Base-by-base conservation (phyloP, 1,139 yeast species). In the Trichomonascaceae sp. region DNA sequence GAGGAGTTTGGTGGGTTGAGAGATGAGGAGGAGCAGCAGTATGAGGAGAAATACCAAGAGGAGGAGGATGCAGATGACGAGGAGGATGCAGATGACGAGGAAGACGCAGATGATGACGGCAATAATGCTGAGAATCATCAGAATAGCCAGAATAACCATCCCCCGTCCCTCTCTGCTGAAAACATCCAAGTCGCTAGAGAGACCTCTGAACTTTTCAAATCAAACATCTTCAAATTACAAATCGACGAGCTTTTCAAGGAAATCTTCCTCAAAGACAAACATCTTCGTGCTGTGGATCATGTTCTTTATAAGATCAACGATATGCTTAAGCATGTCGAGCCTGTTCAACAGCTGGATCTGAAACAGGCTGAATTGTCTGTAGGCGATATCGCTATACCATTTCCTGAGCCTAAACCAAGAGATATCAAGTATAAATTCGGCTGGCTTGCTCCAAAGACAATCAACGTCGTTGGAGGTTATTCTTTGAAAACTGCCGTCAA, bases 151-250 rank as follows among this genome's bases (percentile, higher is more conserved):
- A 54, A 41, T 49, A 49, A 8, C 54, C 55, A 1, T 56, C 51
- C 22, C 17, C 50, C 45, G 70, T 83, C 39, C 44, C 70, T 83
- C 39, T 77, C 89, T 0, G 88, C 96, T 1, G 93, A 88, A 63
- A 96, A 93, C 56, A 83, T 91, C 49, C 96, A 91, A 65, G 78
- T 87, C 2, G 96, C 97, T 0, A 78, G 96, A 63, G 97, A 91
- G 68, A 87, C 98, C 0, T 95, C 96, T 0, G 97, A 90, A 67
- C 74, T 91, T 51, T 93, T 91, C 80, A 89, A 90, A 66, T 89
- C 96, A 13, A 91, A 91, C 70, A 89, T 93, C 55, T 91, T 93
- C 81, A 93, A 93, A 70, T 74, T 93, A 56, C 96, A 93, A 72
- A 90, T 91, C 54, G 99, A 91, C 69, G 98, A 91, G 67, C 75